Base-by-base conservation (phyloP, 148 eudicot species). In the Spergularia marina region DNA sequence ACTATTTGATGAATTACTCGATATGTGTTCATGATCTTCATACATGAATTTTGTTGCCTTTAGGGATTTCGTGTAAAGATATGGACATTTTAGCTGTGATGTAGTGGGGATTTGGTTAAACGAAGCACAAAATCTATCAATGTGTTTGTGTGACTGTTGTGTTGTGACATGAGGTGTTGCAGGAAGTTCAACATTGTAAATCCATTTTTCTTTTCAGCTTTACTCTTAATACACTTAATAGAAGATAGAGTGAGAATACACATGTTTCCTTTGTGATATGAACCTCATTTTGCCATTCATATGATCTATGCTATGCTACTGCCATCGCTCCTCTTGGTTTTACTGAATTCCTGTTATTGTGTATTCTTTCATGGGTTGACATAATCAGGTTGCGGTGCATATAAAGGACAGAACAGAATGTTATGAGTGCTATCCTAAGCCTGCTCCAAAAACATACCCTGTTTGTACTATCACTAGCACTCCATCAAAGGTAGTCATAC, bases 401-500 rank as follows among this genome's bases (percentile, higher is more conserved):
- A 78, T 95, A 62, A 95, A 95, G 85, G 94, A 86, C 65, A 86
- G 61, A 84, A 88, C 97, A 34, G 97, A 95, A 81, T 95, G 99
- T 74, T 95, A 95, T 72, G 99, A 95, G 78, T 95, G 99, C 85
- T 91, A 92, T 82, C 88, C 97, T 25, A 95, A 95, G 85, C 96
- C 99, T 58, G 90, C 97, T 79, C 99, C 92, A 60, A 95, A 92
- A 80, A 85, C 97, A 55, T 95, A 95, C 79, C 99, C 97, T 66
- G 97, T 95, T 76, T 95, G 99, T 84, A 95, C 99, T n/a, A 95
- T 95, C 59, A 95, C 99, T 74, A 95, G 91, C 78, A 95, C 99
- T 77, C 99, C 98, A 4, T 89, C 97, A 74, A 92, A 95, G 99
- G 99, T 92, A 80, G 62, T 57, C 58, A 56, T 75, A 25, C 61